Evolutionary conservation across 1,284 basidiomycete genomes (phyloP), one percentile per base, ranked within the genome.

Genomic region (Trametes polyzona): DNA sequence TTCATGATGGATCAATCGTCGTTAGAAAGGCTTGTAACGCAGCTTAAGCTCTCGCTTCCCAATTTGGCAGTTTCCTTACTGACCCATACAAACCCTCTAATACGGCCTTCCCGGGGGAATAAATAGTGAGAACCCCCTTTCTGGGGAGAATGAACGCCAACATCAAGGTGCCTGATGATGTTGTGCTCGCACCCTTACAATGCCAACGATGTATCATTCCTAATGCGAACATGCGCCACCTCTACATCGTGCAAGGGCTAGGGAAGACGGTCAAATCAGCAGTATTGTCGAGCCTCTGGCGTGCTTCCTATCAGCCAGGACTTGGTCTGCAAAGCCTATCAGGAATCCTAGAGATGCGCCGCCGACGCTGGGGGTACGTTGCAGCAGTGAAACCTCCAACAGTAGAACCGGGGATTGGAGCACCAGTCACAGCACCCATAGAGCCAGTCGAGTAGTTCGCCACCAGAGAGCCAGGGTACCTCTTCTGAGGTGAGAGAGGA

Each of bases 341-440:
- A 2, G 55, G 55, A 23, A 67, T 66, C n/a, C 66, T 58, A 36
- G 67, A 69, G 26, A 63, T 44, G 1, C 65, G 65, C 29, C 53
- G 32, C 3, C 51, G 53, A 23, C 29, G 44, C 24, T 26, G 37
- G 5, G 33, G 30, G 16, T 2, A 21, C 3, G 17, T 21, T 16
- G 24, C 11, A 3, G 40, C 10, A 24, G 46, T 12, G 21, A 39
- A 41, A 14, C 30, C 33, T 19, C 23, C 35, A 21, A 32, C 23
- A 33, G 37, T 29, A 17, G 17, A 16, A 35, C 24, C 21, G 32
- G 35, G 7, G 32, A 27, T 27, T 30, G 16, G 9, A 40, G 42
- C 3, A 29, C 12, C 43, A 52, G 46, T 43, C 10, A 32, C 29
- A 33, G 50, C 47, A 32, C 35, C 17, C 27, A n/a, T 26, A n/a